Conservation (phyloP, 495 filamentous ascomycete genomes). For the Penicillium flavigenum region DNA sequence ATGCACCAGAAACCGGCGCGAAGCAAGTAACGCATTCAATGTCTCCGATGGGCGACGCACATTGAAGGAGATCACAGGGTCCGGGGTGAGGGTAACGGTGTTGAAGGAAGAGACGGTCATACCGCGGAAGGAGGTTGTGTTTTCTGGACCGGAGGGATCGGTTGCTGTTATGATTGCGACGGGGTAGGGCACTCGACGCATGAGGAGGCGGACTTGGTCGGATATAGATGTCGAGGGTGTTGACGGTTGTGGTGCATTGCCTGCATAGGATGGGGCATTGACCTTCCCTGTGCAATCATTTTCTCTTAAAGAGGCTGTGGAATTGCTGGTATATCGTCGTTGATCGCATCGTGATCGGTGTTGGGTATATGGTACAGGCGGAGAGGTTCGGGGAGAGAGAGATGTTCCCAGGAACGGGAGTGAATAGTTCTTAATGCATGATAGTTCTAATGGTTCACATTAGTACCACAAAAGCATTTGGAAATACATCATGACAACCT, state of each 20-base stretch:
- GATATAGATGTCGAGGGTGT: slow-evolving; percentile 26
- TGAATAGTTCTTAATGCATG: slow-evolving; percentile 2
- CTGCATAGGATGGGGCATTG: neutral
- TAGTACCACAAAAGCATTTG: neutral
- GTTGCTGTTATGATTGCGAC: slow-evolving; percentile 68
- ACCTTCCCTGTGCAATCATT: neutral
- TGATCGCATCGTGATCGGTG: slow-evolving; percentile 12
- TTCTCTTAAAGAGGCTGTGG: slow-evolving; percentile 14
- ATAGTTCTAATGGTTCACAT: neutral
- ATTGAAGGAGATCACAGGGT: slow-evolving; percentile 77
- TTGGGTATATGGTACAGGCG: slow-evolving; percentile 4
- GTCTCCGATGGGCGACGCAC: slow-evolving; percentile 72
- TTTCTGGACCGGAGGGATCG: slow-evolving; percentile 23
- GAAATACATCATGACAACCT: slow-evolving; percentile 1
- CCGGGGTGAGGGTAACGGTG: slow-evolving; percentile 64
- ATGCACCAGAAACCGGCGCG: slow-evolving; percentile 45
- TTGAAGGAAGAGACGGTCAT: slow-evolving; percentile 86
- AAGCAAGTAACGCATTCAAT: slow-evolving; percentile 56
- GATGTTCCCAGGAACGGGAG: neutral
- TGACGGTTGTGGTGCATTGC: neutral
- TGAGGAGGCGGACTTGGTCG: slow-evolving; percentile 55
- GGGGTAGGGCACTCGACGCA: slow-evolving; percentile 70
- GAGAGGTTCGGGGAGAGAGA: slow-evolving; percentile 6
- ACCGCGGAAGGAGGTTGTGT: slow-evolving; percentile 46
- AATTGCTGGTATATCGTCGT: slow-evolving; percentile 20